Conservation (phyloP, 495 filamentous ascomycete species). For the Lasiosphaeris hirsuta region DNA sequence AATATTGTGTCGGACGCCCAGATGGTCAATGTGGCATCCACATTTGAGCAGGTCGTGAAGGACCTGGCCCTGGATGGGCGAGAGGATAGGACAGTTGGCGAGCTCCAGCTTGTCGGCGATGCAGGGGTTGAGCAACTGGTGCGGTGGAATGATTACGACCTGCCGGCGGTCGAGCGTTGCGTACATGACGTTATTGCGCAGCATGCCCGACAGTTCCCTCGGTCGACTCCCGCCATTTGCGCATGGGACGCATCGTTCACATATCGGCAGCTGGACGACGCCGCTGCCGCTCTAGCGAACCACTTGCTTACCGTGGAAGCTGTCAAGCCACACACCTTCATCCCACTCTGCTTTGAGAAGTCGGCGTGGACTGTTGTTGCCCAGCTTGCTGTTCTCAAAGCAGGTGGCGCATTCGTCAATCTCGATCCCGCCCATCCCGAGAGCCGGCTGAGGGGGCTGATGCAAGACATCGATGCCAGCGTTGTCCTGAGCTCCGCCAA, state of each 20-base stretch:
- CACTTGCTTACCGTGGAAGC: slow-evolving; percentile 37
- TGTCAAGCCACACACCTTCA: slow-evolving; percentile 50
- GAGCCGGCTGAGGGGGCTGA: slow-evolving; percentile 39
- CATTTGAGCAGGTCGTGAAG: slow-evolving; percentile 44
- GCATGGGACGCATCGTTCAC: slow-evolving; percentile 59
- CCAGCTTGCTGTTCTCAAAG: slow-evolving; percentile 53
- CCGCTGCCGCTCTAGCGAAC: slow-evolving; percentile 35
- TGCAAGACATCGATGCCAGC: slow-evolving; percentile 18
- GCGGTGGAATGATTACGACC: slow-evolving; percentile 21
- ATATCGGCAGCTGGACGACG: slow-evolving; percentile 48
- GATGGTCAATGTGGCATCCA: slow-evolving; percentile 47
- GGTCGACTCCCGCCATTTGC: slow-evolving; percentile 27
- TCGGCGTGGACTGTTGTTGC: slow-evolving; percentile 54
- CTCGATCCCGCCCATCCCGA: slow-evolving; percentile 56
- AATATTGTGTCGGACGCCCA: slow-evolving; percentile 38
- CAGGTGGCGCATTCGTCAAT: slow-evolving; percentile 56
- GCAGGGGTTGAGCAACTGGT: slow-evolving; percentile 12
- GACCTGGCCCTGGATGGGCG: slow-evolving; percentile 30
- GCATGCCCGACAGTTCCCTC: slow-evolving; percentile 40
- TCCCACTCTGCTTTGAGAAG: slow-evolving; percentile 58
- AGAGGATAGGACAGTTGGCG: slow-evolving; percentile 23
- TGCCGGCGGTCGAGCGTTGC: slow-evolving; percentile 30
- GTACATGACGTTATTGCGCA: slow-evolving; percentile 49
- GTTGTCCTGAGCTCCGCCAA: slow-evolving; percentile 51
- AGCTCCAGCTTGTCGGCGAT: slow-evolving; percentile 17